Percentiles rank a stretch among this genome's conserved stretches.
Evolutionary conservation across 2,329 filamentous ascomycete genomes (phyloP).

Genomic region (Lasiodiplodia gonubiensis): DNA sequence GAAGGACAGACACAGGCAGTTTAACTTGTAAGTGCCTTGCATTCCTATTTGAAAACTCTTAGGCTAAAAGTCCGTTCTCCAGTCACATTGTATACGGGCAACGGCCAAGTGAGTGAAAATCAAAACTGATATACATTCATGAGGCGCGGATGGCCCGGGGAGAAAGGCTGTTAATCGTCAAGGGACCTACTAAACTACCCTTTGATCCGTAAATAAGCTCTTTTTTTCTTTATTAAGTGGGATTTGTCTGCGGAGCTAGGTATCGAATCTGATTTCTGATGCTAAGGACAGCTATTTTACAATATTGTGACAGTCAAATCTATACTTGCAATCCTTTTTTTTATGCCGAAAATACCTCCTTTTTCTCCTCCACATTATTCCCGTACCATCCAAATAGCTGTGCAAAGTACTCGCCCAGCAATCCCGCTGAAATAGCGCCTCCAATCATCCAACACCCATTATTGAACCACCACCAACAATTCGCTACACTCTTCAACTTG

Average conservation of each 20-base stretch:
- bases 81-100: constrained; percentile 17
- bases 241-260: neutral
- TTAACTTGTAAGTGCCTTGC: constrained; percentile 13
- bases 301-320: neutral
- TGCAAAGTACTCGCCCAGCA: constrained; percentile 60
- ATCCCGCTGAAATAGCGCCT: constrained; percentile 61
- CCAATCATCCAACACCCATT: constrained; percentile 67
- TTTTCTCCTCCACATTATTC: neutral
- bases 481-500: constrained; percentile 60
- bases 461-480: constrained; percentile 70
- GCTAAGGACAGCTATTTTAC: neutral
- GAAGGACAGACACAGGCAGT: constrained; percentile 5
- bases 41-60: neutral
- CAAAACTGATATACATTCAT: too few relatives aligned
- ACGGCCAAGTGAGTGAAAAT: neutral
- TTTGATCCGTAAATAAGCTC: too few relatives aligned
- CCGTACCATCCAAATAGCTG: constrained; percentile 29
- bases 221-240: too few relatives aligned
- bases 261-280: neutral
- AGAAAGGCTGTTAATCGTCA: too few relatives aligned
- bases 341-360: neutral
- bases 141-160: too few relatives aligned
- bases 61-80: neutral
- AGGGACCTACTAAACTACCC: too few relatives aligned
- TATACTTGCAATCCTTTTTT: neutral